Conservation (phyloP, 495 filamentous ascomycete genomes). For the Aspergillus campestris region DNA sequence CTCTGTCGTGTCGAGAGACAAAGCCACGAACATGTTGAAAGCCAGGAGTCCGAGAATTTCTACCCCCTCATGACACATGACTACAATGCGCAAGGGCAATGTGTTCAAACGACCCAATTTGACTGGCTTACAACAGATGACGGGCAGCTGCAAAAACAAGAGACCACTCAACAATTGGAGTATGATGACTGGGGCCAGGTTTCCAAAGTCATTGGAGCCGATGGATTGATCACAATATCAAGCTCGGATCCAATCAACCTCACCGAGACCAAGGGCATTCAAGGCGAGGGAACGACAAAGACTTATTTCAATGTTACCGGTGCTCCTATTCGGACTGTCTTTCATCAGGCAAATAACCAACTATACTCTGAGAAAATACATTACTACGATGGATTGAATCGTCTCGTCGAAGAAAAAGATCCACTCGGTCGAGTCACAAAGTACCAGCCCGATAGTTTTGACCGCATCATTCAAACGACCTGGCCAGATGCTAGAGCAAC, state of each 20-base stretch:
- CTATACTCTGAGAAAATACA: not conserved
- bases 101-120: not conserved
- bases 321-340: not conserved
- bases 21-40: not conserved
- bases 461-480: slow-evolving; percentile 1
- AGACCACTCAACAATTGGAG: not conserved
- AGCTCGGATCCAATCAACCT: not conserved
- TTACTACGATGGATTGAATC: slow-evolving; percentile 3
- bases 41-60: not conserved
- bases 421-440: not conserved
- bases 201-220: not conserved
- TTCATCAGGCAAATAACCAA: not conserved
- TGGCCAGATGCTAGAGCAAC: not conserved
- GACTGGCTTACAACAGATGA: slow-evolving; percentile 1
- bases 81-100: slow-evolving; percentile 1
- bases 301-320: not conserved
- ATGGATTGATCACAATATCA: not conserved
- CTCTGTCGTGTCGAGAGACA: not conserved
- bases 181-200: slow-evolving; percentile 7
- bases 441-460: slow-evolving; percentile 3
- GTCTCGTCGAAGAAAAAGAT: not conserved
- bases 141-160: not conserved
- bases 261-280: not conserved
- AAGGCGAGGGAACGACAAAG: slow-evolving; percentile 1
- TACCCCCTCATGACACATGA: not conserved